Conservation (phyloP, 306 rosid species). For the Prinsepia uniflora region DNA sequence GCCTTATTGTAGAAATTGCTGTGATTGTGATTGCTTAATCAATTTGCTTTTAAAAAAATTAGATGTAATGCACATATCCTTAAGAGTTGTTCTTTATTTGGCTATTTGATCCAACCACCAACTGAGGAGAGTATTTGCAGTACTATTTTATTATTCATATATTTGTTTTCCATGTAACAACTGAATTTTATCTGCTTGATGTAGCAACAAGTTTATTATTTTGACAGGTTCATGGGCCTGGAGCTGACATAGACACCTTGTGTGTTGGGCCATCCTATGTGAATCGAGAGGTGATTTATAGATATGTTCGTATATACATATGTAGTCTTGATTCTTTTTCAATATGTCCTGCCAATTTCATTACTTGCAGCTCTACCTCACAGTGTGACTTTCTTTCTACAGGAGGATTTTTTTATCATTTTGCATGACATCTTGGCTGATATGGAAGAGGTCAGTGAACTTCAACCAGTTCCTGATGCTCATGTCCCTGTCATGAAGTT, state of each 20-base stretch:
- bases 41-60: not conserved
- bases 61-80: not conserved
- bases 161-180: not conserved
- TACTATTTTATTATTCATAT: not conserved
- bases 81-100: not conserved
- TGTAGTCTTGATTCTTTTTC: conserved; percentile 21
- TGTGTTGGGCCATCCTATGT: conserved; percentile 94
- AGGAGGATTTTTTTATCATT: conserved; percentile 83
- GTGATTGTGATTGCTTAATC: not conserved
- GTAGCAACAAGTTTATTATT: conserved; percentile 13
- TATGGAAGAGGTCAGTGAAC: conserved; percentile 87
- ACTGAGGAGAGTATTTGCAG: not conserved
- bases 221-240: conserved; percentile 90
- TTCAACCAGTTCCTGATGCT: conserved; percentile 88
- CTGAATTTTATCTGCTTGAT: conserved; percentile 5
- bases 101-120: not conserved
- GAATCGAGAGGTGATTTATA: conserved; percentile 61
- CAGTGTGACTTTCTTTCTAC: conserved; percentile 25
- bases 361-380: conserved; percentile 20
- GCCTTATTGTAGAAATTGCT: not conserved
- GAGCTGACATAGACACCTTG: conserved; percentile 74
- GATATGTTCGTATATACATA: not conserved
- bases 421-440: conserved; percentile 76
- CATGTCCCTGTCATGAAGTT: conserved; percentile 97
- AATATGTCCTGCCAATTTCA: not conserved